Evolutionary conservation across 345 rosid species (phyloP), one percentile per base, ranked within the genome.

Genomic region (Eucalyptus curtisii): DNA sequence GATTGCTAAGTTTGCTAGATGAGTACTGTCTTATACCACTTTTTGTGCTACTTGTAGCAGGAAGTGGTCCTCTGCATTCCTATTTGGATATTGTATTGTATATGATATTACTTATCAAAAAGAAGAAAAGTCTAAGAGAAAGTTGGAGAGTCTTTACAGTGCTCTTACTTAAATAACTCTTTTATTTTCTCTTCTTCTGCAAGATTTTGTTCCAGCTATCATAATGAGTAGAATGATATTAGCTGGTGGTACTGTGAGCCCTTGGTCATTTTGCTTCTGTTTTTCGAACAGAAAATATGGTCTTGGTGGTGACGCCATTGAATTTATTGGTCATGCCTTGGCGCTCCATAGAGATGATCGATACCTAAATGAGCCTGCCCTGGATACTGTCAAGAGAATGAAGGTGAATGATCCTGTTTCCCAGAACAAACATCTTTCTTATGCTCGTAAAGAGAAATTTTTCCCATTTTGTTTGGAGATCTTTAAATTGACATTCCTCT

Each of bases 321-420:
- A 98, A 91, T 95, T 98, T 91, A 97, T 98, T 91, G 99, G 99
- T 89, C 99, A 98, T 96, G 95, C 99, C 19, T 89, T 98, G 90
- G 99, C 99, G 0, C 97, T 98, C 89, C 99, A 98, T 90, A 91
- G 98, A 90, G 98, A 98, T 92, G 99, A 98, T 90, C 89, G 66
- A 49, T 96, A 95, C 92, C 93, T 98, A 45, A 87, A 93, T 89
- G 96, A 95, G 90, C 99, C 99, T 93, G 99, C 99, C n/a, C 88
- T 95, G 89, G 98, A 98, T 90, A 96, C 97, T 86, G 99, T 98
- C 61, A 94, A 91, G 94, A 94, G 99, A 93, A 98, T 98, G 99
- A 98, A 97, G 98, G 99, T 98, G 55, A 91, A 86, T 48, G 49
- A 57, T 30, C 52, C 42, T 68, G 47, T 49, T 84, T 66, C 48